phyloP scores from a whole-genome alignment of 345 rosid genomes.

The Crucihimalaya himalaica region DNA sequence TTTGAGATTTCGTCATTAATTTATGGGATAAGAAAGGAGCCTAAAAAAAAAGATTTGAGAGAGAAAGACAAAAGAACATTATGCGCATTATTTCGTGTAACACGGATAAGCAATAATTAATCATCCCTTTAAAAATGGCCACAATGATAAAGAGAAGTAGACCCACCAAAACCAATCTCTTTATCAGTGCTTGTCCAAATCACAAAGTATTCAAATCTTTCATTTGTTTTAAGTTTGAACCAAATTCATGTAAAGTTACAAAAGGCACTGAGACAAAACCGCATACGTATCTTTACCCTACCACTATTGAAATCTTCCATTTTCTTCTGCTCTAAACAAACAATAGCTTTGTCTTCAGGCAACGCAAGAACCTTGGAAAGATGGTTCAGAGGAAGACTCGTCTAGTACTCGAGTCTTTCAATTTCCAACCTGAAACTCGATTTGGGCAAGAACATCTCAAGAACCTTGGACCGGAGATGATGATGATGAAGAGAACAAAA shows the following conservation, averaged over 20 bases:
- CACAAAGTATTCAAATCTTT: conserved; percentile 34
- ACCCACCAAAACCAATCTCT: conserved; percentile 29
- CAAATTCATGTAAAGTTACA: conserved; percentile 31
- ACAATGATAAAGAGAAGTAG: conserved; percentile 7
- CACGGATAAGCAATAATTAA: conserved; percentile 18
- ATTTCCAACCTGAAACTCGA: conserved; percentile 49
- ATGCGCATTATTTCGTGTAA: conserved; percentile 38
- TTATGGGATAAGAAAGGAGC: conserved; percentile 28
- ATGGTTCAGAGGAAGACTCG: conserved; percentile 82
- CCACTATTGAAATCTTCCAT: conserved; percentile 18
- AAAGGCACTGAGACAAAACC: conserved; percentile 40
- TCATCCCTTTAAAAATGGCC: conserved; percentile 2
- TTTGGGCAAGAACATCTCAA: conserved; percentile 53
- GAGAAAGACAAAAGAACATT: conserved; percentile 25
- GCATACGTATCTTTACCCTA: conserved; percentile 36
- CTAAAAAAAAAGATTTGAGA: not conserved
- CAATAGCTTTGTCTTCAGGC: conserved; percentile 42
- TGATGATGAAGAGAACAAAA: conserved; percentile 79
- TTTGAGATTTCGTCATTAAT: not conserved
- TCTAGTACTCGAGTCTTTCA: conserved; percentile 59
- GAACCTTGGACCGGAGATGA: conserved; percentile 66
- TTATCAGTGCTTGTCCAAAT: conserved; percentile 36
- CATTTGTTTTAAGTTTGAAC: conserved; percentile 30
- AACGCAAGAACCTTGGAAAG: conserved; percentile 28
- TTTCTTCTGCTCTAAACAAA: conserved; percentile 30